Percentiles rank a stretch among this genome's conserved stretches.
phyloP scores from a whole-genome alignment of 305 asterid species.

The Withania somnifera region DNA sequence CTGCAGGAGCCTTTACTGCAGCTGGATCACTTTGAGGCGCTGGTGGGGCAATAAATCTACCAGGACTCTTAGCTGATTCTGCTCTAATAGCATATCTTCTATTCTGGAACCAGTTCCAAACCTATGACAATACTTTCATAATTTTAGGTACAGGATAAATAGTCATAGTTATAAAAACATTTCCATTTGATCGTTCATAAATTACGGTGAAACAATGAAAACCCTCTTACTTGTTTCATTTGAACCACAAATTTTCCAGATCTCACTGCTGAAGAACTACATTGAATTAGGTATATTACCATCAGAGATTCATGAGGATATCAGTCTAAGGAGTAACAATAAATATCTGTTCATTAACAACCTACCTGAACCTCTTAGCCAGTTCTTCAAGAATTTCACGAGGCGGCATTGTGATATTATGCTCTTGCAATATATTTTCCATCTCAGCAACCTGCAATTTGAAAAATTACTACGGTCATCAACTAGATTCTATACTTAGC shows the following conservation, averaged over 20 bases:
- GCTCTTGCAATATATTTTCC: slow-evolving; percentile 75
- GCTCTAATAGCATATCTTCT: slow-evolving; percentile 94
- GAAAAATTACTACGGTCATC: background rate
- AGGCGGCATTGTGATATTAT: slow-evolving; percentile 50
- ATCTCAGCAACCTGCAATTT: slow-evolving; percentile 65
- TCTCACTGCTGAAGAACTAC: slow-evolving; percentile 70
- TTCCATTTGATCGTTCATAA: slow-evolving; percentile 5
- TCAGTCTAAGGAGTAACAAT: background rate
- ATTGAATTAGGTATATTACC: slow-evolving; percentile 18
- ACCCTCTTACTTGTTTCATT: slow-evolving; percentile 58
- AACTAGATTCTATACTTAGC: background rate
- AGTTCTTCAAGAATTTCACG: slow-evolving; percentile 69
- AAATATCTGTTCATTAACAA: background rate
- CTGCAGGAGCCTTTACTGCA: slow-evolving; percentile 37
- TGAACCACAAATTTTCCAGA: slow-evolving; percentile 72
- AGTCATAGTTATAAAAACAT: background rate
- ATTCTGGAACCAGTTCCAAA: slow-evolving; percentile 97
- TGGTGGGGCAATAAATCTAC: slow-evolving; percentile 28
- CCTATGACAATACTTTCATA: slow-evolving; percentile 30
- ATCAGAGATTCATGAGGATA: background rate
- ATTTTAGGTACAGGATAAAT: background rate
- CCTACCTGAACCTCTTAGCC: slow-evolving; percentile 77
- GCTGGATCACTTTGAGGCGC: slow-evolving; percentile 43
- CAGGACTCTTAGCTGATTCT: slow-evolving; percentile 47
- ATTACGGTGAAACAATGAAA: background rate